Evolutionary conservation across 164 flowering plant species (phyloP).

Genomic region (Houttuynia cordata): DNA sequence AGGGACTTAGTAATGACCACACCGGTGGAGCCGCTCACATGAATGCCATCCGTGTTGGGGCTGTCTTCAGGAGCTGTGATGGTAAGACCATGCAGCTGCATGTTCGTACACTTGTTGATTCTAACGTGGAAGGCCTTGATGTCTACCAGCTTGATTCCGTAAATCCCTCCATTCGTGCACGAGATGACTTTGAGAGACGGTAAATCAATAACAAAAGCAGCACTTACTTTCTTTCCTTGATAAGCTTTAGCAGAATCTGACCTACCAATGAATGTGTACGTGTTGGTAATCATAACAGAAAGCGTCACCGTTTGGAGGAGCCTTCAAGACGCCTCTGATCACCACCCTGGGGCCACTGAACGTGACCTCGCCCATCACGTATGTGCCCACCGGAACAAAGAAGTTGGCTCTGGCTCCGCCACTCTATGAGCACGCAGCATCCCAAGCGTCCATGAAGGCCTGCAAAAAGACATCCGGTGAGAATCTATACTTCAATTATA

Average conservation of each 20-base stretch:
- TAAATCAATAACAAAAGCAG: too few relatives aligned
- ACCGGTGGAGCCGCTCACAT: conserved; percentile 9
- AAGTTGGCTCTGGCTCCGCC: not conserved
- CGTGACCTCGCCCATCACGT: conserved; percentile 1
- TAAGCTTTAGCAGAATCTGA: too few relatives aligned
- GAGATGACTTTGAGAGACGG: conserved; percentile 46
- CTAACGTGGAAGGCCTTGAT: conserved; percentile 33
- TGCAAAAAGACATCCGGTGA: not conserved
- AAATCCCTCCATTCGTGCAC: conserved; percentile 23
- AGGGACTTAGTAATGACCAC: conserved; percentile 22
- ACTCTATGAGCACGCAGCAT: conserved; percentile 1
- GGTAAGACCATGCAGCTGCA: conserved; percentile 10
- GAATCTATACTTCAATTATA: too few relatives aligned
- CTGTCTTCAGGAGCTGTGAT: conserved; percentile 38
- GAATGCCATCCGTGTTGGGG: conserved; percentile 32
- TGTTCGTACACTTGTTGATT: conserved; percentile 9
- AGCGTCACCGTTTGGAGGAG: not conserved
- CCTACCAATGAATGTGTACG: not conserved
- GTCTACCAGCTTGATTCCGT: conserved; percentile 20
- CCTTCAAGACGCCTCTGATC: conserved; percentile 4
- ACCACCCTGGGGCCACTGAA: conserved; percentile 1
- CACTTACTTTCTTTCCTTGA: too few relatives aligned
- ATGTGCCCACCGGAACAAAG: not conserved
- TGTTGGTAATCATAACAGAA: not conserved
- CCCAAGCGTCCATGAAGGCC: conserved; percentile 9